Evolutionary conservation across 2,329 filamentous ascomycete genomes (phyloP).

Genomic region (Aspergillus tanneri): DNA sequence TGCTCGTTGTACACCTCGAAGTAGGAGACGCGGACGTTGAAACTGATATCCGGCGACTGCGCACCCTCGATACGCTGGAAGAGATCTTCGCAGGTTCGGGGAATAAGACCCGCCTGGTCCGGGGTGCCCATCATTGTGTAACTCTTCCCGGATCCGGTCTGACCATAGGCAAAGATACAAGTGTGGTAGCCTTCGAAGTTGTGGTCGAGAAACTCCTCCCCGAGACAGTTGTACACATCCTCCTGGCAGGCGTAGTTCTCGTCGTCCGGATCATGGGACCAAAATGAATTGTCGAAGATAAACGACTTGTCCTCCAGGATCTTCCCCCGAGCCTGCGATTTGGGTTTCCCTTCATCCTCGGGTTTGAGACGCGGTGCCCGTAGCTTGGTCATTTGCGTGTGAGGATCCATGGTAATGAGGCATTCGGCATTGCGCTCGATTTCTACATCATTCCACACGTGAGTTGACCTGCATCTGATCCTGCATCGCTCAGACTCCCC

Average conservation of each 20-base stretch:
- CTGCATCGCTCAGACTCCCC: neutral
- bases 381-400: slow-evolving; percentile 80
- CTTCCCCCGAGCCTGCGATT: slow-evolving; percentile 65
- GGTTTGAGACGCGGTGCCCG: slow-evolving; percentile 63
- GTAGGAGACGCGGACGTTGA: slow-evolving; percentile 96
- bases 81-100: slow-evolving; percentile 90
- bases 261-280: slow-evolving; percentile 81
- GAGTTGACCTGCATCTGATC: neutral
- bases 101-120: slow-evolving; percentile 86
- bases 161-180: slow-evolving; percentile 97
- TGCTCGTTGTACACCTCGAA: slow-evolving; percentile 99
- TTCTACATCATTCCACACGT: slow-evolving; percentile 55
- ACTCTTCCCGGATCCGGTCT: slow-evolving; percentile 95
- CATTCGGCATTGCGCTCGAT: slow-evolving; percentile 77
- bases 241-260: slow-evolving; percentile 88
- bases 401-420: slow-evolving; percentile 86
- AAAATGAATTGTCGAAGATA: slow-evolving; percentile 97
- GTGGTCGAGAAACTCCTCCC: slow-evolving; percentile 96
- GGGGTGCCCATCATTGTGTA: slow-evolving; percentile 95
- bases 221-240: slow-evolving; percentile 89
- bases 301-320: slow-evolving; percentile 84
- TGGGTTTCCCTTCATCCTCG: slow-evolving; percentile 53
- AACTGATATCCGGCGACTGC: slow-evolving; percentile 87
- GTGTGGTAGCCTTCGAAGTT: slow-evolving; percentile 99
- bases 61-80: slow-evolving; percentile 88